These are phyloP conservation scores for Linum lewisii DNA, from an alignment of 345 rosid species.

Conservation along the genomic window DNA sequence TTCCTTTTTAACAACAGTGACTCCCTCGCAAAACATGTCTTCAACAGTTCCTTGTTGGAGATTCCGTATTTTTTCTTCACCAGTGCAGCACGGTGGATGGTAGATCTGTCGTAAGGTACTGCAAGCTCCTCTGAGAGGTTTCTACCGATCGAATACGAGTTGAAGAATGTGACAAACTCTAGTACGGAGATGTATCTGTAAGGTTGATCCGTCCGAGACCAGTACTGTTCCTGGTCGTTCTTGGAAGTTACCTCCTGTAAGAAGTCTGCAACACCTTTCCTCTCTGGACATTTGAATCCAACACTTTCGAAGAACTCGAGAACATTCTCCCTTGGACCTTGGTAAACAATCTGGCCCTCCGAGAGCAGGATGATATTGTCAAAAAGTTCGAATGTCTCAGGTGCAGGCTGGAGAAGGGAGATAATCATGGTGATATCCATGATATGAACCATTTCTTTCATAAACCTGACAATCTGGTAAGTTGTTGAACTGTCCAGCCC, in stretches of 20 bases:
- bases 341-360: background rate
- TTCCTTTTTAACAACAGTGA: background rate
- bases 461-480: background rate
- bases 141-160: background rate
- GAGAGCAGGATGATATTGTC: background rate
- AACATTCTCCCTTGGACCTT: background rate
- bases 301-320: background rate
- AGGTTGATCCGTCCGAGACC: background rate
- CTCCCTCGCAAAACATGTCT: background rate
- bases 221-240: slow-evolving; percentile 1
- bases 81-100: background rate
- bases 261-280: slow-evolving; percentile 6
- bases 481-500: slow-evolving; percentile 5
- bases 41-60: background rate
- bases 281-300: background rate
- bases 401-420: slow-evolving; percentile 5
- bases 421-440: background rate
- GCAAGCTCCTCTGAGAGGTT: background rate
- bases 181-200: background rate
- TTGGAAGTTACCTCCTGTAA: slow-evolving; percentile 1
- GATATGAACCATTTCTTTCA: slow-evolving; percentile 2
- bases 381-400: background rate
- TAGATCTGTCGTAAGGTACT: background rate
- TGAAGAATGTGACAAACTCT: background rate
- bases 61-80: slow-evolving; percentile 1